Percentiles rank a stretch among this genome's conserved stretches.
phyloP scores from a whole-genome alignment of 345 rosid genomes.

The Combretum micranthum region DNA sequence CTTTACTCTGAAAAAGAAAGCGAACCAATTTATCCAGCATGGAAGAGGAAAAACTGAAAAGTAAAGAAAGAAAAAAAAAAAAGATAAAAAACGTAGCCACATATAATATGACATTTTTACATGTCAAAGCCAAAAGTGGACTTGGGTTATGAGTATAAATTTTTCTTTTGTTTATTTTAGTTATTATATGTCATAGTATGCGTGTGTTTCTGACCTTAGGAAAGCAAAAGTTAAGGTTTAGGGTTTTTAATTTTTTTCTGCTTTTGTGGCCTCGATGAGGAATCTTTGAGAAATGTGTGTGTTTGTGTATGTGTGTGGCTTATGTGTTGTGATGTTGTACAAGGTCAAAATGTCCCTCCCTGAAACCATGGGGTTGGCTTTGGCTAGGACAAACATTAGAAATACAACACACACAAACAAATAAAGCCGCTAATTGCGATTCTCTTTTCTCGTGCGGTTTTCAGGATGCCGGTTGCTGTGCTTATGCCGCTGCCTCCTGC shows the following conservation, averaged over 20 bases:
- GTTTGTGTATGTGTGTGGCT: no score
- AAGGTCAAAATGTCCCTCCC: constrained; percentile 5
- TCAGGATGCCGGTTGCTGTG: not conserved
- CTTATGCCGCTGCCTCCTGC: no score
- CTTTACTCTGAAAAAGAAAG: constrained; percentile 7
- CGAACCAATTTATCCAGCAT: not conserved
- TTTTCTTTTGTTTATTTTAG: no score
- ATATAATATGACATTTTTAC: not conserved
- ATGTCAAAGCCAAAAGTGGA: constrained; percentile 37
- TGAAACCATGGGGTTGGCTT: not conserved
- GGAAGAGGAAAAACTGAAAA: not conserved
- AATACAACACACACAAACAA: not conserved
- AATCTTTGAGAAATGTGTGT: constrained; percentile 30
- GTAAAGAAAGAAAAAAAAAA: constrained; percentile 9
- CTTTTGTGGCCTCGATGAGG: constrained; percentile 50
- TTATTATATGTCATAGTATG: constrained; percentile 2
- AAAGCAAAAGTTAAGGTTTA: constrained; percentile 36
- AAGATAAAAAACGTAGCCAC: not conserved
- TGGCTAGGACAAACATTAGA: not conserved
- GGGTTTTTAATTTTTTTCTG: constrained; percentile 1
- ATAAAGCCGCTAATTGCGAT: constrained; percentile 54
- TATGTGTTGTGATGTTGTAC: constrained; percentile 56
- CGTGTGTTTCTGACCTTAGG: constrained; percentile 36
- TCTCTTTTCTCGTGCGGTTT: constrained; percentile 19
- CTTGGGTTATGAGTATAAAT: constrained; percentile 3